Evolutionary conservation across 352 stramenopile species (phyloP), one percentile per base, ranked within the genome.

Genomic region (Phytophthora hybrid): DNA sequence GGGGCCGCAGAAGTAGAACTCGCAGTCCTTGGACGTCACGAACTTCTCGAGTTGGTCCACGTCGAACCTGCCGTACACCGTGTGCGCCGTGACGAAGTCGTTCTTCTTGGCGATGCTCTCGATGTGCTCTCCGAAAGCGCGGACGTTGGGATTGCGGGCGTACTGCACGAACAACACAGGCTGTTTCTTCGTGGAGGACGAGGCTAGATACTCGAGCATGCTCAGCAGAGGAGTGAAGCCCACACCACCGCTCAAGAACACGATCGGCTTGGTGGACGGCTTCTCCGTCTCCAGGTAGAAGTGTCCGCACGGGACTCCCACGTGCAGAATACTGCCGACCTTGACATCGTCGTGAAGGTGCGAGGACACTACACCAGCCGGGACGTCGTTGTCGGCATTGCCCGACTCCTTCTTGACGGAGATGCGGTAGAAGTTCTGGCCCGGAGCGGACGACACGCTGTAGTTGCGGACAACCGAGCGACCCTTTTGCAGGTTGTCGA

Each of bases 1-100:
- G 10, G 83, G 83, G 0, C 83, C 83, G 19, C 83, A 90, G 68
- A 90, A 90, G 81, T 87, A 90, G 71, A 80, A 90, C 44, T 83
- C 73, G 59, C 76, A 73, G 52, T 84, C 66, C 54, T 72, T 75
- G 10, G 66, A 80, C n/a, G 77, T 56, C 66, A 88, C 52, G 44
- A 68, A 70, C 29, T 72, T 52, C 41, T 83, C 74, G 4, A 88
- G 49, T 47, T 80, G 37, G 16, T 63, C 66, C 18, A 81, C 57
- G 29, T 85, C 71, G 44, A 83, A 74, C 10, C 39, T 74, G 34
- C 75, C 73, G 31, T 76, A 82, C 13, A 83, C 66, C 1, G 73
- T 74, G 73, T 85, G 74, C 18, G 76, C 55, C 2, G 58, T 82
- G 44, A 87, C 74, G 46, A 76, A 76, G n/a, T 76, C 76, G 55